Conservation (phyloP, 2,329 filamentous ascomycete genomes). For the Aspergillus melleus region DNA sequence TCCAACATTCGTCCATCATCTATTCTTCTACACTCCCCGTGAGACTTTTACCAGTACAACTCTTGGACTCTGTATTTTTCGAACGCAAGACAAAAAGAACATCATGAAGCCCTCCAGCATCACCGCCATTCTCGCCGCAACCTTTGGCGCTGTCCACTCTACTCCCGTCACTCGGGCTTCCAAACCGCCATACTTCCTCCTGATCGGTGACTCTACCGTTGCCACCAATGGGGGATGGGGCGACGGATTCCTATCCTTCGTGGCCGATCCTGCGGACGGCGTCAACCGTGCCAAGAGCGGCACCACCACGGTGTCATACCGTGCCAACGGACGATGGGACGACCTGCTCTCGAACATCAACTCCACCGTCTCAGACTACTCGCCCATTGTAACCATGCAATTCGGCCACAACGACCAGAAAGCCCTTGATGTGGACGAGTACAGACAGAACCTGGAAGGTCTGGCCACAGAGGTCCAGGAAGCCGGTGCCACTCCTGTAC, state of each 20-base stretch:
- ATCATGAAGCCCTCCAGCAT: neutral
- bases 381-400: slow-evolving; percentile 15
- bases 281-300: slow-evolving; percentile 12
- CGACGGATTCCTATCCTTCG: slow-evolving; percentile 8
- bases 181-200: slow-evolving; percentile 8
- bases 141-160: neutral
- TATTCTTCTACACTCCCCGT: neutral
- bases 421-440: slow-evolving; percentile 1
- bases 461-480: slow-evolving; percentile 8
- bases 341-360: neutral
- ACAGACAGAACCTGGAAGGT: slow-evolving; percentile 7
- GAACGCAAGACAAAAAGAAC: neutral
- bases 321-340: slow-evolving; percentile 11
- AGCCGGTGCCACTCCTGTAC: slow-evolving; percentile 11
- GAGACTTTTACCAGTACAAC: too few species aligned
- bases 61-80: neutral
- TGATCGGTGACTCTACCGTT: slow-evolving; percentile 15
- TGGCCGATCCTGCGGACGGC: slow-evolving; percentile 5
- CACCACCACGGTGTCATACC: slow-evolving; percentile 11
- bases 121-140: neutral
- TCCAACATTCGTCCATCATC: neutral
- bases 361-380: neutral
- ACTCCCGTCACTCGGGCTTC: neutral
- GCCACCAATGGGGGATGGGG: slow-evolving; percentile 14
- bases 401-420: slow-evolving; percentile 20